Evolutionary conservation across 768 basidiomycete genomes (phyloP).

Genomic region (Lactarius quietus): DNA sequence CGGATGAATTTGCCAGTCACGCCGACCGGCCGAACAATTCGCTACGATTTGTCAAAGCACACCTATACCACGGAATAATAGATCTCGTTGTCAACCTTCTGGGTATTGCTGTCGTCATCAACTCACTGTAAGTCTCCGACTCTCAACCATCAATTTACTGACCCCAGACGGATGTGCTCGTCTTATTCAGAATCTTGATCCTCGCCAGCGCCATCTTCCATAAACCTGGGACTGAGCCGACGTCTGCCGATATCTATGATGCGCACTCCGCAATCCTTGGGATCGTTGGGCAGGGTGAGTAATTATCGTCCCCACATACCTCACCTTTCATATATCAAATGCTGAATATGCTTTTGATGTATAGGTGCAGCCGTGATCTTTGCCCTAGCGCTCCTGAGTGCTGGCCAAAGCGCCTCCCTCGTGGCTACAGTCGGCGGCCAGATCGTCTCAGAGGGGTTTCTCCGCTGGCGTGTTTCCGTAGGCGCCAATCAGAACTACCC

Average conservation of each 20-base stretch:
- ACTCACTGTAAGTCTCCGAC: conserved; percentile 63
- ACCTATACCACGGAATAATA: conserved; percentile 60
- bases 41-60: conserved; percentile 52
- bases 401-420: conserved; percentile 87
- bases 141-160: conserved; percentile 10
- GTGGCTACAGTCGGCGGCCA: conserved; percentile 91
- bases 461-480: conserved; percentile 82
- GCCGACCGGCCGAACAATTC: conserved; percentile 54
- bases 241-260: conserved; percentile 75
- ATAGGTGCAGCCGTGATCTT: conserved; percentile 82
- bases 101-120: conserved; percentile 85
- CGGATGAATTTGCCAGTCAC: conserved; percentile 17
- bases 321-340: neutral
- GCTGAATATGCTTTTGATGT: conserved; percentile 13
- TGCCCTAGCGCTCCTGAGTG: conserved; percentile 77
- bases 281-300: conserved; percentile 63
- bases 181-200: conserved; percentile 63
- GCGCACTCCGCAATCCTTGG: conserved; percentile 71
- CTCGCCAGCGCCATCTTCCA: conserved; percentile 82
- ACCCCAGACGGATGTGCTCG: conserved; percentile 7
- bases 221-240: conserved; percentile 33
- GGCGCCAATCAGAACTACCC: conserved; percentile 24
- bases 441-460: conserved; percentile 85
- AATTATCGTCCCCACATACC: conserved; percentile 2
- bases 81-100: conserved; percentile 70